Evolutionary conservation across 306 rosid genomes (phyloP).

Genomic region (Vigna hirtella): DNA sequence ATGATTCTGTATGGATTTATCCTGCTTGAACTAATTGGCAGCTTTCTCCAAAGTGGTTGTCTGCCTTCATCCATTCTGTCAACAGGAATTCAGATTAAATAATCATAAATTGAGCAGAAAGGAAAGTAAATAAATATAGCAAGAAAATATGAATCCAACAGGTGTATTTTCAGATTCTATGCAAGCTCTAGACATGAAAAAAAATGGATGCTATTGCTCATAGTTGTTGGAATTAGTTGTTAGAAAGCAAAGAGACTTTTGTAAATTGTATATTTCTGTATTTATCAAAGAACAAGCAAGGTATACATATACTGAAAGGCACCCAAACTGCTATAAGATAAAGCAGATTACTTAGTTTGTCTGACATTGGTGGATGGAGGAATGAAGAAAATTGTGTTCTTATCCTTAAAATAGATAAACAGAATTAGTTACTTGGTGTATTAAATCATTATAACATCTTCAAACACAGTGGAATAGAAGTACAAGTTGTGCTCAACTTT

Average conservation of each 20-base stretch:
- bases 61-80: slow-evolving; percentile 95
- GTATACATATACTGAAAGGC: no score
- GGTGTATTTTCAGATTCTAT: slow-evolving; percentile 6
- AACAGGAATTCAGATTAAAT: slow-evolving; percentile 30
- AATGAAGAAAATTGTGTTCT: not conserved
- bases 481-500: not conserved
- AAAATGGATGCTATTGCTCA: not conserved
- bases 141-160: slow-evolving; percentile 2
- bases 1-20: slow-evolving; percentile 84
- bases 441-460: not conserved
- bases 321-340: no score
- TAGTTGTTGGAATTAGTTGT: not conserved
- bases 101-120: not conserved
- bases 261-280: no score
- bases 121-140: not conserved
- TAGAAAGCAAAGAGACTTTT: no score
- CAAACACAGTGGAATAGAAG: not conserved
- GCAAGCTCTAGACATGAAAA: not conserved
- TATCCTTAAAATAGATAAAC: slow-evolving; percentile 5
- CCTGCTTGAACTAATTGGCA: slow-evolving; percentile 85
- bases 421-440: not conserved
- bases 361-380: not conserved
- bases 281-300: no score
- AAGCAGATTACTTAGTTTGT: no score
- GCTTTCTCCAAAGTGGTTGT: slow-evolving; percentile 88